Base-by-base conservation (phyloP, 805 yeast genomes). In the Kregervanrija pseudodelftensis region DNA sequence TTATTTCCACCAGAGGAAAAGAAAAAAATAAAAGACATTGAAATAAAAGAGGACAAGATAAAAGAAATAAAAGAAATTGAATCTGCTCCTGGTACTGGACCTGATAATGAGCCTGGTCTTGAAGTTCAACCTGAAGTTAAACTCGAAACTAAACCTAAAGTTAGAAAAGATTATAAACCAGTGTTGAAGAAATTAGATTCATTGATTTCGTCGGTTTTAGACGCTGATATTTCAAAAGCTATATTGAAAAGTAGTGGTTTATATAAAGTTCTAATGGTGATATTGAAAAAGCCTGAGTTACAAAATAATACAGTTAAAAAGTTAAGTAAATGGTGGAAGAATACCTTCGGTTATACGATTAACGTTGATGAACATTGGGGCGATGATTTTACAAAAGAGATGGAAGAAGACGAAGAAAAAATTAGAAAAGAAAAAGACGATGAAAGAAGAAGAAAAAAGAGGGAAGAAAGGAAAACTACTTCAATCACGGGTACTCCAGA, bases 381-480 rank as follows among this genome's bases (percentile, higher is more conserved):
- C 11, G 63, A 56, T 45, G 56, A 48, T 15, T 58, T 56, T 43
- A 59, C 54, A 3, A 56, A 52, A 16, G 54, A 42, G 15, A 49
- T 44, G 49, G 50, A 50, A 17, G 49, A 51, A 33, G 39, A 44
- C 28, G 55, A 56, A 22, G 59, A 57, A 30, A 44, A 39, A 14
- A 50, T 53, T 37, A 36, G 49, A 39, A 33, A 49, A 39, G 42
- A 41, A 15, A 42, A 30, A 33, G 54, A 50, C 22, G 45, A 71
- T 72, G 54, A 74, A 80, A 33, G 67, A 93, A 42, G 45, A 30
- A 46, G 46, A 30, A 50, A 43, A 36, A 43, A 49, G 11, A 50
- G 39, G 14, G 55, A 49, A 33, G 53, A 52, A 33, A 47, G 44
- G 36, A 67, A 73, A 40, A 67, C 36, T 2, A 43, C 38, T 5